Percentiles rank a stretch among this genome's conserved stretches.
Evolutionary conservation across 1,139 yeast genomes (phyloP).

Genomic region (Candida pseudoviswanathii): DNA sequence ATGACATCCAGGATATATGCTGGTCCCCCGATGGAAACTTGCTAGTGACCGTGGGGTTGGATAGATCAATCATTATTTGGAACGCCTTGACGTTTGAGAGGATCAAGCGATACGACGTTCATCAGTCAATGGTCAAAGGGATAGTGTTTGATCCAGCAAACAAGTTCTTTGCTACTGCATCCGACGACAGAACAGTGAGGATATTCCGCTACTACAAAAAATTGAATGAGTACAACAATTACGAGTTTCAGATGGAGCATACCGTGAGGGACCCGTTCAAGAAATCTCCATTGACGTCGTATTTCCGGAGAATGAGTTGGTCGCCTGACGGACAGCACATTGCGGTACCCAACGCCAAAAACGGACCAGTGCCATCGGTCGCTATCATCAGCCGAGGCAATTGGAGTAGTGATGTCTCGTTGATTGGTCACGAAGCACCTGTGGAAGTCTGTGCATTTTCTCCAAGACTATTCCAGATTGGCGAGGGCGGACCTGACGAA

Average conservation of each 20-base stretch:
- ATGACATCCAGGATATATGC: conserved; percentile 94
- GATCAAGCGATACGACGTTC: conserved; percentile 85
- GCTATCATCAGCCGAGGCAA: conserved; percentile 87
- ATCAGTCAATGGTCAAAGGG: conserved; percentile 95
- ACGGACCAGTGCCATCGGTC: conserved; percentile 92
- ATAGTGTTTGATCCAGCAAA: conserved; percentile 97
- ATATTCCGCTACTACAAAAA: conserved; percentile 80
- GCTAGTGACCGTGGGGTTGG: conserved; percentile 90
- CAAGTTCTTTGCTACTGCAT: conserved; percentile 94
- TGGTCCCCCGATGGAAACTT: conserved; percentile 97
- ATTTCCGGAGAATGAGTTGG: conserved; percentile 92
- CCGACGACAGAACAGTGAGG: conserved; percentile 91
- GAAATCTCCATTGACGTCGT: conserved; percentile 89
- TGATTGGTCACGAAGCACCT: conserved; percentile 96
- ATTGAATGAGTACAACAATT: conserved; percentile 61
- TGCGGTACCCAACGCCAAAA: conserved; percentile 95
- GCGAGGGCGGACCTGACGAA: conserved; percentile 18
- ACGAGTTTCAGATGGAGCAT: conserved; percentile 84
- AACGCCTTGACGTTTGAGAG: conserved; percentile 90
- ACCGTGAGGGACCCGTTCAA: conserved; percentile 81
- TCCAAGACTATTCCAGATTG: conserved; percentile 60
- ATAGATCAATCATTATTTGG: conserved; percentile 91
- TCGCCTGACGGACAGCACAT: conserved; percentile 97
- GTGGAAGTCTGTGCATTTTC: conserved; percentile 92
- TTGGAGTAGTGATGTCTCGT: conserved; percentile 87